phyloP scores from a whole-genome alignment of 2,329 filamentous ascomycete genomes.

The Trichoderma sp. region DNA sequence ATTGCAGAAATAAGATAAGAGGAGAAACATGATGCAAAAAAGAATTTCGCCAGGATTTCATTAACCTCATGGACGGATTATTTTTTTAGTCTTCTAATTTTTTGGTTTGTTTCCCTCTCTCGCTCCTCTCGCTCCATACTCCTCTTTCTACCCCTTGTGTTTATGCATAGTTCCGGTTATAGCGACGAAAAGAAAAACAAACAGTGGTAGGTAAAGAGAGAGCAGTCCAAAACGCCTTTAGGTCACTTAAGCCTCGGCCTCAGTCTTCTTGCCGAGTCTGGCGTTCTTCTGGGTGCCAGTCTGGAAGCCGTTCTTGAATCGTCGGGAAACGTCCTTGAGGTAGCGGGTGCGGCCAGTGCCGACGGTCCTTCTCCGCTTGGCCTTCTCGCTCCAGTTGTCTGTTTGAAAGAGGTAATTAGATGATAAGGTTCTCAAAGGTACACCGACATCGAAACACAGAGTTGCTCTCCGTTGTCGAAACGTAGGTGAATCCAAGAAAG shows the following conservation, averaged over 20 bases:
- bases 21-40: slow-evolving; percentile 9
- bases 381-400: slow-evolving; percentile 99
- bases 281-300: slow-evolving; percentile 83
- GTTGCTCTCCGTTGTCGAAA: not conserved
- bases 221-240: slow-evolving; percentile 5
- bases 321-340: slow-evolving; percentile 88
- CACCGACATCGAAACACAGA: not conserved
- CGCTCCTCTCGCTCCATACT: slow-evolving; percentile 6
- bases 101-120: slow-evolving; percentile 25
- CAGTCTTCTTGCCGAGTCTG: slow-evolving; percentile 46
- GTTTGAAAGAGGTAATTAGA: slow-evolving; percentile 29
- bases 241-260: slow-evolving; percentile 41
- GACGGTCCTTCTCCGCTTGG: slow-evolving; percentile 99
- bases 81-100: slow-evolving; percentile 25
- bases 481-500: not conserved
- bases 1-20: slow-evolving; percentile 16
- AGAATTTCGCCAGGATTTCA: slow-evolving; percentile 23
- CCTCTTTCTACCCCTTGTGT: slow-evolving; percentile 29
- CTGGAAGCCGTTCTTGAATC: slow-evolving; percentile 99
- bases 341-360: slow-evolving; percentile 95
- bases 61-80: slow-evolving; percentile 25
- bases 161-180: slow-evolving; percentile 26
- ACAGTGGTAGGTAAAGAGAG: slow-evolving; percentile 18
- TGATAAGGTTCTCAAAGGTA: slow-evolving; percentile 10
- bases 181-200: slow-evolving; percentile 26